Conservation (phyloP, 768 basidiomycete species). For the Mycena leptocephala region DNA sequence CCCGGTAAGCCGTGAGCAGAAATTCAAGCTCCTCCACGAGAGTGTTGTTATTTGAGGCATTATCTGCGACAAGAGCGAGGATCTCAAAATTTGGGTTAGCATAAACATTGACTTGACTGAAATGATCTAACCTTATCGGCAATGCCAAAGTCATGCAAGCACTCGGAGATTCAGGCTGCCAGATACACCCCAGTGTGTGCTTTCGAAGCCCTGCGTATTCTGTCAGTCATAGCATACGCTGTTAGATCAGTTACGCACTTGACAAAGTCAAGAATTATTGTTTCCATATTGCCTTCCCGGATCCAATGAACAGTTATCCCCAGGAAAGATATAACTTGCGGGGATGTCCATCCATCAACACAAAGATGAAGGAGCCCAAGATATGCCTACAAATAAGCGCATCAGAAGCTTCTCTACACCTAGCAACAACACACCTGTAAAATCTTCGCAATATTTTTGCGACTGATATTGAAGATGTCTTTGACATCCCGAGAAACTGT, state of each 20-base stretch:
- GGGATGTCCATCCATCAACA: conserved; percentile 50
- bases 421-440: neutral
- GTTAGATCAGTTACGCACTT: conserved; percentile 20
- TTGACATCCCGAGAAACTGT: neutral
- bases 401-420: too few species aligned
- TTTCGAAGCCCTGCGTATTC: conserved; percentile 28
- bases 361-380: conserved; percentile 43
- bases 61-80: conserved; percentile 39
- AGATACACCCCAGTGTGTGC: conserved; percentile 50
- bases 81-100: conserved; percentile 28
- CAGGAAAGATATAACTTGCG: conserved; percentile 45
- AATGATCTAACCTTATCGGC: conserved; percentile 42
- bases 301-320: conserved; percentile 44
- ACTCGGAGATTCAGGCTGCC: conserved; percentile 39
- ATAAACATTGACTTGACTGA: neutral
- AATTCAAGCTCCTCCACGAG: conserved; percentile 35
- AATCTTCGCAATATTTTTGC: neutral
- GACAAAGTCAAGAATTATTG: conserved; percentile 41
- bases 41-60: conserved; percentile 45
- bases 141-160: conserved; percentile 45
- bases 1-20: conserved; percentile 36
- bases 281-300: conserved; percentile 33
- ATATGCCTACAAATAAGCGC: conserved; percentile 1
- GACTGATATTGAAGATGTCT: neutral
- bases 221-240: neutral